Conservation (phyloP, 1,139 yeast species). For the Magnusiomyces suaveolens region DNA sequence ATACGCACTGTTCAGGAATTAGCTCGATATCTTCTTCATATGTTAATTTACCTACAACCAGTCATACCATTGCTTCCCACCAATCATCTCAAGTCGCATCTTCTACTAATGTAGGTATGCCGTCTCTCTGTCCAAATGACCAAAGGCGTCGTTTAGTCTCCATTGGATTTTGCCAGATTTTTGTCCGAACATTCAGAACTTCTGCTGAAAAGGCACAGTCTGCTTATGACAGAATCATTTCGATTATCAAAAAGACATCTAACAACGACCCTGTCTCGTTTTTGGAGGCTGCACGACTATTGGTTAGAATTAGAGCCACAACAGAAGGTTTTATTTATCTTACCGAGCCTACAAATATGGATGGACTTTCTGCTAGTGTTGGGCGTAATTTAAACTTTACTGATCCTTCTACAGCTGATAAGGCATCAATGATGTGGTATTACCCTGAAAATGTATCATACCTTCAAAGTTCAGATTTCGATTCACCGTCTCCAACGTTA, state of each 20-base stretch:
- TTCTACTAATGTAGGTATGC: not conserved
- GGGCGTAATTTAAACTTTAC: conserved; percentile 35
- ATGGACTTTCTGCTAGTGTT: conserved; percentile 54
- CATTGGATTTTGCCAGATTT: conserved; percentile 24
- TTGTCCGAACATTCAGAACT: conserved; percentile 19
- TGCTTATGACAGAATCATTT: conserved; percentile 20
- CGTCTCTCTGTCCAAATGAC: conserved; percentile 1
- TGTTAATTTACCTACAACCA: not conserved
- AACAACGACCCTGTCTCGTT: conserved; percentile 29
- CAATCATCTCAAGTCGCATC: not conserved
- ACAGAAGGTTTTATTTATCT: conserved; percentile 41
- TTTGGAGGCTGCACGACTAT: conserved; percentile 43
- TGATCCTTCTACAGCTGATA: not conserved
- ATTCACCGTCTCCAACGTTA: conserved; percentile 27
- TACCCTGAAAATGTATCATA: conserved; percentile 50
- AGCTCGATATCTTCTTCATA: not conserved
- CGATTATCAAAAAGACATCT: conserved; percentile 19
- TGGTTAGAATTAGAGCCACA: conserved; percentile 49
- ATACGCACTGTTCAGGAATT: not conserved
- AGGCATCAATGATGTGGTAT: conserved; percentile 39
- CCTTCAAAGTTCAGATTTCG: conserved; percentile 36
- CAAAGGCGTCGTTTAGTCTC: conserved; percentile 11
- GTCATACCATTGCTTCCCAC: conserved; percentile 2
- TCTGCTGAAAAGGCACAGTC: conserved; percentile 15
- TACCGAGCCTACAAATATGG: conserved; percentile 52